Evolutionary conservation across 1,284 basidiomycete genomes (phyloP).

Genomic region (Anthracocystis walkeri): DNA sequence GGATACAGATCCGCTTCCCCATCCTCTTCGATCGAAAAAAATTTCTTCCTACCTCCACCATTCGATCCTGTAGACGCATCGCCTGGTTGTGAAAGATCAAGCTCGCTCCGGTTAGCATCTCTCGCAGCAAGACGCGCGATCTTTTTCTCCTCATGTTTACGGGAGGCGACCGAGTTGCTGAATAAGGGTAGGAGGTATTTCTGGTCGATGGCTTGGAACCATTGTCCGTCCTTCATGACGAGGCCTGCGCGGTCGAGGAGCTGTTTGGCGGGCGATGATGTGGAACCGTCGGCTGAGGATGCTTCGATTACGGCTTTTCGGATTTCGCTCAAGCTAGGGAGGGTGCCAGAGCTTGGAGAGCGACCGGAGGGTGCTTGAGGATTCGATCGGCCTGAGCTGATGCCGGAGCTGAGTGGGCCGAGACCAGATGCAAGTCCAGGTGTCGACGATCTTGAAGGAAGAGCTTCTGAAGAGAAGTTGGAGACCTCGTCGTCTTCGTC

Average conservation of each 20-base stretch:
- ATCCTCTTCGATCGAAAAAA: constrained; percentile 43
- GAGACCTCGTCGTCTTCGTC: constrained; percentile 49
- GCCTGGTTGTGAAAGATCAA: constrained; percentile 12
- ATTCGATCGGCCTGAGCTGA: constrained; percentile 4
- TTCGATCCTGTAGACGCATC: constrained; percentile 1
- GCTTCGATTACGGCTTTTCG: constrained; percentile 42
- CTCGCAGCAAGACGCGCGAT: constrained; percentile 43
- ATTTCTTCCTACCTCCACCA: constrained; percentile 25
- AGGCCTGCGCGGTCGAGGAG: constrained; percentile 64
- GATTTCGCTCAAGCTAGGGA: constrained; percentile 43
- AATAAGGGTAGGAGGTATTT: constrained; percentile 93
- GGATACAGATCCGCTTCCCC: constrained; percentile 32
- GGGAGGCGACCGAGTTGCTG: constrained; percentile 76
- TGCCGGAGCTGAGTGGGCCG: constrained; percentile 7
- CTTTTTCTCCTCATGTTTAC: constrained; percentile 69
- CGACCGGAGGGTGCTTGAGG: constrained; percentile 20
- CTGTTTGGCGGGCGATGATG: constrained; percentile 50
- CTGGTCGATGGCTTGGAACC: constrained; percentile 97
- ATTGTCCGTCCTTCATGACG: constrained; percentile 76
- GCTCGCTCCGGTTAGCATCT: constrained; percentile 26
- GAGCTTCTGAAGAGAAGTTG: constrained; percentile 26
- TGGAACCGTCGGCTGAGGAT: constrained; percentile 25
- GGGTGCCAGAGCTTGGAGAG: constrained; percentile 2
- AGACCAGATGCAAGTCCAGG: constrained; percentile 23
- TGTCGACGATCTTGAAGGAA: constrained; percentile 33